Conservation (phyloP, 371 early-diverging fungal genomes). For the Rhizopus arrhizus region DNA sequence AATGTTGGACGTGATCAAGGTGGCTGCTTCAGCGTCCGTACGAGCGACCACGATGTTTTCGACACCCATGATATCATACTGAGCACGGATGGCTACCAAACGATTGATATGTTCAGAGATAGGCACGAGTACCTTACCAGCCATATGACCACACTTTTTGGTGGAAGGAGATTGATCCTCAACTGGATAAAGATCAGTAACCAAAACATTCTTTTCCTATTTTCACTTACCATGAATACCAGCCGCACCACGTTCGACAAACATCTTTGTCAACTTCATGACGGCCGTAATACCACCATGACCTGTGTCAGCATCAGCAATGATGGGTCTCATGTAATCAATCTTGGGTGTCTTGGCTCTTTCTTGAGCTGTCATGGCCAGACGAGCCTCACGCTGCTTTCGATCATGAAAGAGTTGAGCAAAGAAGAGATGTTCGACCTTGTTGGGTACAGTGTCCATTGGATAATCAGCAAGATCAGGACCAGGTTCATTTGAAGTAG, state of each 20-base stretch:
- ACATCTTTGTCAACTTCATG: slow-evolving; percentile 94
- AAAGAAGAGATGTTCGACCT: slow-evolving; percentile 97
- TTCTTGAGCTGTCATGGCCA: slow-evolving; percentile 67
- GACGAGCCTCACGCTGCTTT: slow-evolving; percentile 91
- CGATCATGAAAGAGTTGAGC: slow-evolving; percentile 98
- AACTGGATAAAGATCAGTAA: slow-evolving; percentile 36
- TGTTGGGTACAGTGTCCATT: slow-evolving; percentile 98
- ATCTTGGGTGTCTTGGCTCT: slow-evolving; percentile 75
- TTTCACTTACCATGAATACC: slow-evolving; percentile 78
- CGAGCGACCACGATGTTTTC: slow-evolving; percentile 94
- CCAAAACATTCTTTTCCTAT: no score
- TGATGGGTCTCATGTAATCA: slow-evolving; percentile 94
- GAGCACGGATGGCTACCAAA: slow-evolving; percentile 92
- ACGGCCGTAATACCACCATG: slow-evolving; percentile 94
- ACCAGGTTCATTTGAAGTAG: slow-evolving; percentile 96
- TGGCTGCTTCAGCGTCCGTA: slow-evolving; percentile 98
- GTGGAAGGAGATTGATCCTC: slow-evolving; percentile 96
- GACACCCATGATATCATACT: slow-evolving; percentile 98
- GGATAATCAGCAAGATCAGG: slow-evolving; percentile 99
- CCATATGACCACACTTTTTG: slow-evolving; percentile 99
- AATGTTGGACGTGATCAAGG: slow-evolving; percentile 93
- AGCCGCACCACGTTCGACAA: slow-evolving; percentile 93
- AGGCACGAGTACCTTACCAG: slow-evolving; percentile 97
- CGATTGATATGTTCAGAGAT: slow-evolving; percentile 97
- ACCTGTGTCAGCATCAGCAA: slow-evolving; percentile 98